phyloP scores from a whole-genome alignment of 2,329 filamentous ascomycete genomes.

The Xylaria sp. region DNA sequence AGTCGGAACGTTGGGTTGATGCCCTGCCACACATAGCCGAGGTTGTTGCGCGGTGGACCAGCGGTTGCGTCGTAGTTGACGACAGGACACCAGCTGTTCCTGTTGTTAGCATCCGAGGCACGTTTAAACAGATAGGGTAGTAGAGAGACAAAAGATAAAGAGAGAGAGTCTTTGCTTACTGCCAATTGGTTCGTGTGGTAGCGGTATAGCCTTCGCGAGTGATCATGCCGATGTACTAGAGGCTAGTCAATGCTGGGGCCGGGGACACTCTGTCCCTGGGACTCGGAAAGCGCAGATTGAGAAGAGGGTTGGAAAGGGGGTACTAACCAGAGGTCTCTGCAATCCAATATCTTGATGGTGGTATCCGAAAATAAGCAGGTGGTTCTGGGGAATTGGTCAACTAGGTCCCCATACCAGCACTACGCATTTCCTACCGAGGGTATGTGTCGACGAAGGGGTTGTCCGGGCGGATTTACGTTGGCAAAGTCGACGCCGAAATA shows the following conservation, averaged over 20 bases:
- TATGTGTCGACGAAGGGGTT: neutral
- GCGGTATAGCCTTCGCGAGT: neutral
- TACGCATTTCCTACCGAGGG: neutral
- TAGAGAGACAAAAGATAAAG: neutral
- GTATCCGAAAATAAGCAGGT: conserved; percentile 6
- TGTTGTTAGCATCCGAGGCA: neutral
- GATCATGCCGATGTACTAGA: conserved; percentile 11
- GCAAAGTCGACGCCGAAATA: conserved; percentile 9
- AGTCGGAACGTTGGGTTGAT: neutral
- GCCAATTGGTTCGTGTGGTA: conserved; percentile 4
- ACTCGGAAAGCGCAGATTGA: neutral
- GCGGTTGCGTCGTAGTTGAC: conserved; percentile 12
- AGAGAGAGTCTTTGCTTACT: neutral
- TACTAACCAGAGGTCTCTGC: neutral
- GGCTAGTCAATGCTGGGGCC: neutral
- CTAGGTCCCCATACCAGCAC: neutral
- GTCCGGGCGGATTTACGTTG: neutral
- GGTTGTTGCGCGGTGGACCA: neutral
- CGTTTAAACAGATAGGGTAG: neutral
- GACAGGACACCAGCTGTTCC: conserved; percentile 8
- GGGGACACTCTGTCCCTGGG: too few species aligned
- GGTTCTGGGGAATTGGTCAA: neutral
- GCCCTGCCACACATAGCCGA: neutral
- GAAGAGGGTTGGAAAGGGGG: neutral
- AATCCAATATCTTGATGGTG: neutral